Evolutionary conservation across 2,329 filamentous ascomycete genomes (phyloP).

Genomic region (Sphaerulina populicola): DNA sequence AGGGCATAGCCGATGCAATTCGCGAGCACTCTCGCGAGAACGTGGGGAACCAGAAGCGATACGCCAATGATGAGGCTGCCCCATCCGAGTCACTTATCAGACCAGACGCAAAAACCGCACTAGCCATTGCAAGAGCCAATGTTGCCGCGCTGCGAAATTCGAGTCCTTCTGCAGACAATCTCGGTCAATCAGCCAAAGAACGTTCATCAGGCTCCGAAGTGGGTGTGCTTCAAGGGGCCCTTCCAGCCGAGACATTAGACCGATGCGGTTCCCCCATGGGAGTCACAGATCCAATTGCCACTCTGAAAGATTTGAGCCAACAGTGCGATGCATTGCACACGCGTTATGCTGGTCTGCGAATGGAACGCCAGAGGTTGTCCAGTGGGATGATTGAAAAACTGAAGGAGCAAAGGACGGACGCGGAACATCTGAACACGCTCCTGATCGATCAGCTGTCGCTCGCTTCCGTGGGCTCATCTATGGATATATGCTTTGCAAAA

Average conservation of each 20-base stretch:
- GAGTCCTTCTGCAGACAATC: slow-evolving; percentile 1
- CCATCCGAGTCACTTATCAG: background rate
- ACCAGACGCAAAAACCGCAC: slow-evolving; percentile 7
- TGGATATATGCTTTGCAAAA: slow-evolving; percentile 32
- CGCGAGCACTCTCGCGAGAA: slow-evolving; percentile 1
- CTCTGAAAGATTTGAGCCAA: slow-evolving; percentile 17
- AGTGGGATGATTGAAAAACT: slow-evolving; percentile 22
- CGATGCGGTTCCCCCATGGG: slow-evolving; percentile 3
- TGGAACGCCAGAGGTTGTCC: slow-evolving; percentile 27
- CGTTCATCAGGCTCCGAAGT: slow-evolving; percentile 9
- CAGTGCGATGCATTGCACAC: slow-evolving; percentile 26
- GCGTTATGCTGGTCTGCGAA: slow-evolving; percentile 26
- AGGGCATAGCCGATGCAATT: slow-evolving; percentile 6
- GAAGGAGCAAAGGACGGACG: slow-evolving; percentile 19
- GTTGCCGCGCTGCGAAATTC: slow-evolving; percentile 18
- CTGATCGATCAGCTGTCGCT: slow-evolving; percentile 29
- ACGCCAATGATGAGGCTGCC: background rate
- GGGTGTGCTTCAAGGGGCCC: slow-evolving; percentile 3
- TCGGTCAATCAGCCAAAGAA: background rate
- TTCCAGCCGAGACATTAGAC: slow-evolving; percentile 9
- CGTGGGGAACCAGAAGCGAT: background rate
- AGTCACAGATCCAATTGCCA: slow-evolving; percentile 11
- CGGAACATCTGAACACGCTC: slow-evolving; percentile 25
- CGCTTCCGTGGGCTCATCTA: slow-evolving; percentile 27
- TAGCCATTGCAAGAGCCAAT: slow-evolving; percentile 19